Evolutionary conservation across 2,329 filamentous ascomycete species (phyloP).

Genomic region (Scedosporium aurantiacum): DNA sequence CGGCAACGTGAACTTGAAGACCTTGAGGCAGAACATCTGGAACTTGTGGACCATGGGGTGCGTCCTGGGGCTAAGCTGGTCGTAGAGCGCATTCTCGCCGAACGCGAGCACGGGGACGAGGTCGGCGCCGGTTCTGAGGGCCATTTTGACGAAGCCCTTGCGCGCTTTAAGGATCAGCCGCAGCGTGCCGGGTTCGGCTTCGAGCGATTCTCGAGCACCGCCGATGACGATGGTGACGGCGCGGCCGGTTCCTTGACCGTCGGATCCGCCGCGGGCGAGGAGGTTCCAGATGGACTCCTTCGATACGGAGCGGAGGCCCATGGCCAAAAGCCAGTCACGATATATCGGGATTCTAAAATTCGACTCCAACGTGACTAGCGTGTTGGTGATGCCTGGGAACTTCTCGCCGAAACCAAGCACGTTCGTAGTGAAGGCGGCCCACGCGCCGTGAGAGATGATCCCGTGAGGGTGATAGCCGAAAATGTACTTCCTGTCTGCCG

Average conservation of each 20-base stretch:
- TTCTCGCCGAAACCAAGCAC: constrained; percentile 75
- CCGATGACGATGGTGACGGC: constrained; percentile 94
- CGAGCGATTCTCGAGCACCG: constrained; percentile 82
- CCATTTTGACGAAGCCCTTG: constrained; percentile 90
- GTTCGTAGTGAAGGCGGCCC: constrained; percentile 82
- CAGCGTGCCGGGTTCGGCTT: constrained; percentile 68
- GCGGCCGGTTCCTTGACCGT: constrained; percentile 80
- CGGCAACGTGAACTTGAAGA: constrained; percentile 86
- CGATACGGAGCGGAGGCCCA: constrained; percentile 82
- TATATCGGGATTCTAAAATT: constrained; percentile 94
- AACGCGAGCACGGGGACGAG: constrained; percentile 87
- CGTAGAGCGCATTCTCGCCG: constrained; percentile 92
- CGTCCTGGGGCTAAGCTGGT: constrained; percentile 66
- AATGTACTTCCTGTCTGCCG: constrained; percentile 81
- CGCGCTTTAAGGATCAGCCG: constrained; percentile 71
- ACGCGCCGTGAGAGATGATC: constrained; percentile 95
- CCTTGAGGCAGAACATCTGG: constrained; percentile 74
- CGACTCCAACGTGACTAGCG: constrained; percentile 81
- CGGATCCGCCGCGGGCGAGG: constrained; percentile 64
- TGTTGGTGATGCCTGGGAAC: constrained; percentile 93
- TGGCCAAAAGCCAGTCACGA: constrained; percentile 81
- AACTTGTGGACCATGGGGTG: constrained; percentile 71
- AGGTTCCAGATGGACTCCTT: constrained; percentile 87
- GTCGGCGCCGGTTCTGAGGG: constrained; percentile 83
- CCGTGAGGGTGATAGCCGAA: constrained; percentile 96